Base-by-base conservation (phyloP, 257 asterid genomes). In the Plectranthus barbatus region DNA sequence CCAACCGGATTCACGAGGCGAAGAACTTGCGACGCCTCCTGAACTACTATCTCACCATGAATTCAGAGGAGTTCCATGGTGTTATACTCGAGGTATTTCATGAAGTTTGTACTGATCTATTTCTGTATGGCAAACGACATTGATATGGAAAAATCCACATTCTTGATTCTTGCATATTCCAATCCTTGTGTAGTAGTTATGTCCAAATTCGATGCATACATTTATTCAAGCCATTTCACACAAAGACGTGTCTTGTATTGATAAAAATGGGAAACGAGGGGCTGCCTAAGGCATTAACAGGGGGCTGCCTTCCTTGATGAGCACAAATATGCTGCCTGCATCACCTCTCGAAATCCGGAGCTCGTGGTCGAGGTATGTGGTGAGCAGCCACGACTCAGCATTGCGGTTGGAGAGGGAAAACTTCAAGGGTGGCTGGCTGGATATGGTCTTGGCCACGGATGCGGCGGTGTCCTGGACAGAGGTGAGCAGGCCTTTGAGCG, bases 261-360 rank as follows among this genome's bases (percentile, higher is more conserved):
- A n/a, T n/a, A 26, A 26, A 5, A 26, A 26, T 26, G 31, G 5
- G 31, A 51, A 24, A 50, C 11, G 37, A 13, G n/a, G 17, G 46
- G 15, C n/a, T n/a, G 20, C 66, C 64, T 75, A 84, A 23, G 76
- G 62, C 15, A 12, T 60, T 85, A 85, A 60, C 55, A 92, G 95
- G 63, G 88, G 72, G 55, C 86, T 79, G 64, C 83, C 84, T 74
- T 78, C 94, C 78, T 87, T 93, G 74, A 93, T 64, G 71, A 87
- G 89, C 74, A 90, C 97, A 69, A 82, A 90, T 3, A 85, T 70
- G 72, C 91, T 77, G 73, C 96, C 99, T 11, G 84, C 97, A 61
- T 87, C 97, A 29, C 96, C 95, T 67, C 95, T 78, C 12, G 97
- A 87, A 59, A 93, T 87, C 3, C 97, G 82, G 51, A 93, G 94